phyloP scores from a whole-genome alignment of 2,329 filamentous ascomycete species.

The Colletotrichum brevisporum region DNA sequence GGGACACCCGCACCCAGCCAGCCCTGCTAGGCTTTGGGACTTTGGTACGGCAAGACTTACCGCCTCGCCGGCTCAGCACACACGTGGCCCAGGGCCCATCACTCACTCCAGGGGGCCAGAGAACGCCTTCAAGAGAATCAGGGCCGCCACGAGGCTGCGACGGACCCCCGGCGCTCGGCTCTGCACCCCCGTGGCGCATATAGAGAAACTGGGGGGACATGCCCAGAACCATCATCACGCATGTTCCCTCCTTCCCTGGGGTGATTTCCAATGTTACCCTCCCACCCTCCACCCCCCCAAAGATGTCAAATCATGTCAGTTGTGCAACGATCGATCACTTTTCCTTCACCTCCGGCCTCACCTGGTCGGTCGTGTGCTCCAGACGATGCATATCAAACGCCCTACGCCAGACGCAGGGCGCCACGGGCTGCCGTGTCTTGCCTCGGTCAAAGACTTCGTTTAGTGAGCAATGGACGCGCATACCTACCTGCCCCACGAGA shows the following conservation, averaged over 20 bases:
- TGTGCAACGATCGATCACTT: not conserved
- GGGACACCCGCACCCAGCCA: no score
- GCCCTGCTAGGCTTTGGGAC: no score
- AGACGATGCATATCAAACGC: not conserved
- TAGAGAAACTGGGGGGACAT: not conserved
- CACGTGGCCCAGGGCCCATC: no score
- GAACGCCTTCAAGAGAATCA: no score
- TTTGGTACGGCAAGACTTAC: no score
- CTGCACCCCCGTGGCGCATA: slow-evolving; percentile 28
- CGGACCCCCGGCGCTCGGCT: not conserved
- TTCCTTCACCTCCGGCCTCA: not conserved
- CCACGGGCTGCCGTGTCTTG: not conserved
- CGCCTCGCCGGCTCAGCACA: no score
- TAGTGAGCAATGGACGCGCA: not conserved
- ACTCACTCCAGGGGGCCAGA: no score
- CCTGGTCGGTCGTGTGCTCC: not conserved
- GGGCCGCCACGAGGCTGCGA: not conserved
- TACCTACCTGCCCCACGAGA: not conserved
- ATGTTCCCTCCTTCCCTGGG: no score
- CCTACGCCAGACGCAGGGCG: not conserved
- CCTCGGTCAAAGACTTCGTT: not conserved
- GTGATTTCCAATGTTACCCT: not conserved
- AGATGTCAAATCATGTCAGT: slow-evolving; percentile 4
- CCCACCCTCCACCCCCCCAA: not conserved
- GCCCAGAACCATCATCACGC: slow-evolving; percentile 2